phyloP scores from a whole-genome alignment of 352 stramenopile genomes.

The Phytophthora fragariae region DNA sequence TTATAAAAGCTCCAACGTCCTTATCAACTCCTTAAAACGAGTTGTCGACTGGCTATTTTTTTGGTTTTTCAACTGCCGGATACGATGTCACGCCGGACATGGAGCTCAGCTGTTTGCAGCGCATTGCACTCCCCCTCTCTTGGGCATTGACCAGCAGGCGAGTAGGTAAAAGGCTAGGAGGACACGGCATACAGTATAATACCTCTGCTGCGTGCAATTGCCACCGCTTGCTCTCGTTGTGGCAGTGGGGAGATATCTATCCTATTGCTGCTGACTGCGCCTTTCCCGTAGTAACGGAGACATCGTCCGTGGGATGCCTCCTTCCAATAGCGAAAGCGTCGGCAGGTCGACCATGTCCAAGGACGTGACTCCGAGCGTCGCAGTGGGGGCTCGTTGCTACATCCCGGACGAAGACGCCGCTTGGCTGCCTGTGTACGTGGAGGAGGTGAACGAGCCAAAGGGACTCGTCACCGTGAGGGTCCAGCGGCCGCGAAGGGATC shows the following conservation, averaged over 20 bases:
- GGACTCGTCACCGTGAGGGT: slow-evolving; percentile 54
- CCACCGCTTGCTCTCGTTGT: background rate
- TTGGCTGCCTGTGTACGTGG: slow-evolving; percentile 79
- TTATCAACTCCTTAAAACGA: slow-evolving; percentile 17
- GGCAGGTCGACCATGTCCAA: slow-evolving; percentile 18
- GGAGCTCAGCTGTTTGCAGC: slow-evolving; percentile 42
- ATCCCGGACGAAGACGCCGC: slow-evolving; percentile 69
- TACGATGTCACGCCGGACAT: slow-evolving; percentile 38
- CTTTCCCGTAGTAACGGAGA: slow-evolving; percentile 22
- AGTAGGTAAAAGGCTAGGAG: slow-evolving; percentile 29
- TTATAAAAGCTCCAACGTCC: slow-evolving; percentile 9
- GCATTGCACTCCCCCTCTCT: slow-evolving; percentile 44
- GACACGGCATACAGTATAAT: background rate
- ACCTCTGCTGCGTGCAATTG: slow-evolving; percentile 18
- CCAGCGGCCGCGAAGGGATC: slow-evolving; percentile 37
- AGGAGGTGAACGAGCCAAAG: slow-evolving; percentile 61
- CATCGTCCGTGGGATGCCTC: slow-evolving; percentile 22
- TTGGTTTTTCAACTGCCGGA: slow-evolving; percentile 9
- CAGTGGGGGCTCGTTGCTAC: slow-evolving; percentile 76
- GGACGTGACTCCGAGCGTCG: slow-evolving; percentile 43
- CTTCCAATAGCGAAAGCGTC: slow-evolving; percentile 29
- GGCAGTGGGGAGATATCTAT: slow-evolving; percentile 7
- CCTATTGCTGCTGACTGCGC: slow-evolving; percentile 6
- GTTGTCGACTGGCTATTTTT: slow-evolving; percentile 32
- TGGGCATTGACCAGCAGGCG: slow-evolving; percentile 33